These are phyloP conservation scores for Flaveria linearis DNA, from an alignment of 129 eudicot genomes.

Conservation along the genomic window DNA sequence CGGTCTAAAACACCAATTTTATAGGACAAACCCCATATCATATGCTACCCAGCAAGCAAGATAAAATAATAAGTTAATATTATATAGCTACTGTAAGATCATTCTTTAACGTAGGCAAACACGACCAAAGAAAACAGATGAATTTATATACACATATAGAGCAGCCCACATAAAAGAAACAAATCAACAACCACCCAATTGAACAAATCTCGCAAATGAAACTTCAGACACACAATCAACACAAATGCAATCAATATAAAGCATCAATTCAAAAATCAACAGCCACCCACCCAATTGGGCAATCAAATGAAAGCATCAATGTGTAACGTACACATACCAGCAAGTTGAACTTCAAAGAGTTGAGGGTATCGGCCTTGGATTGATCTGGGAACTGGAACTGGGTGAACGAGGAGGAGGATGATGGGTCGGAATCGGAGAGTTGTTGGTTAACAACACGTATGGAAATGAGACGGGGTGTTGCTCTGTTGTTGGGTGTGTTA, in stretches of 20 bases:
- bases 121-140: no score
- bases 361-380: constrained; percentile 7
- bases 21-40: neutral
- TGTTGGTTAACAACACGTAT: constrained; percentile 23
- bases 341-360: constrained; percentile 50
- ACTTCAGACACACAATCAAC: neutral
- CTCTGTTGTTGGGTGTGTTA: constrained; percentile 16
- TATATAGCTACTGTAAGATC: no score
- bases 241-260: no score
- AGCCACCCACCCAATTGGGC: no score
- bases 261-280: no score
- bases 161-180: no score
- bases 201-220: no score
- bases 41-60: neutral
- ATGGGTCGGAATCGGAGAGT: constrained; percentile 22
- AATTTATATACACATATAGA: no score
- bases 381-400: constrained; percentile 30
- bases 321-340: constrained; percentile 34
- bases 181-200: neutral
- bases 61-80: neutral
- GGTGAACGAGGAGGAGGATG: constrained; percentile 18
- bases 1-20: neutral
- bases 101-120: no score
- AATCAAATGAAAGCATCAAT: neutral
- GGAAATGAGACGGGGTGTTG: constrained; percentile 5